These are phyloP conservation scores for Colletotrichum destructivum DNA, from an alignment of 2,329 filamentous ascomycete genomes.

Conservation along the genomic window DNA sequence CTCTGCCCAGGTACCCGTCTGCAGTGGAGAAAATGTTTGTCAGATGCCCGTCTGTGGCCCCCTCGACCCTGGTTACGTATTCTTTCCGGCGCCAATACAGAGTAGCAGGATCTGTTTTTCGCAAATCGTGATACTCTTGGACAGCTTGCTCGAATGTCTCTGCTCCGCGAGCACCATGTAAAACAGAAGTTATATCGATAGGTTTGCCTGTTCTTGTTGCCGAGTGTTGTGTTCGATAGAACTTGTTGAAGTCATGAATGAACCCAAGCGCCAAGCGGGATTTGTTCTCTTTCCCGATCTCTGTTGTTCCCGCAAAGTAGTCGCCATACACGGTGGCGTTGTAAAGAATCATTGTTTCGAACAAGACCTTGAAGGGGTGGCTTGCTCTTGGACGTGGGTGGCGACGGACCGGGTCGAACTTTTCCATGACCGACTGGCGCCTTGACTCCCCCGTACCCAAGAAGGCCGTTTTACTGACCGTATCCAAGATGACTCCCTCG, in stretches of 20 bases:
- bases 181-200: neutral
- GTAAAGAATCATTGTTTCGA: neutral
- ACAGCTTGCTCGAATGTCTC: neutral
- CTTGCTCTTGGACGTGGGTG: neutral
- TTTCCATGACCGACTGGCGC: neutral
- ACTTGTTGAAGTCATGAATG: neutral
- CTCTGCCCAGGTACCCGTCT: neutral
- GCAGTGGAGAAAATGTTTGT: neutral
- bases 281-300: neutral
- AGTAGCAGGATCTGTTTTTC: neutral
- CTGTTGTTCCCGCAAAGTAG: too few relatives aligned
- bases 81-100: neutral
- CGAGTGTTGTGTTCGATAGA: neutral
- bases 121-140: neutral
- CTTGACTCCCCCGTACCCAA: neutral
- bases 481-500: neutral
- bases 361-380: neutral
- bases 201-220: neutral
- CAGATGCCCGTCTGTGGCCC: neutral
- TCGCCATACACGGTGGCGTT: neutral
- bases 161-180: neutral
- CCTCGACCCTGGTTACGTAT: neutral
- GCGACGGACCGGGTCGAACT: neutral
- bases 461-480: neutral
- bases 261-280: neutral